Percentiles rank a stretch among this genome's conserved stretches.
Evolutionary conservation across 2,329 filamentous ascomycete genomes (phyloP).

Genomic region (Fusarium anguioides): DNA sequence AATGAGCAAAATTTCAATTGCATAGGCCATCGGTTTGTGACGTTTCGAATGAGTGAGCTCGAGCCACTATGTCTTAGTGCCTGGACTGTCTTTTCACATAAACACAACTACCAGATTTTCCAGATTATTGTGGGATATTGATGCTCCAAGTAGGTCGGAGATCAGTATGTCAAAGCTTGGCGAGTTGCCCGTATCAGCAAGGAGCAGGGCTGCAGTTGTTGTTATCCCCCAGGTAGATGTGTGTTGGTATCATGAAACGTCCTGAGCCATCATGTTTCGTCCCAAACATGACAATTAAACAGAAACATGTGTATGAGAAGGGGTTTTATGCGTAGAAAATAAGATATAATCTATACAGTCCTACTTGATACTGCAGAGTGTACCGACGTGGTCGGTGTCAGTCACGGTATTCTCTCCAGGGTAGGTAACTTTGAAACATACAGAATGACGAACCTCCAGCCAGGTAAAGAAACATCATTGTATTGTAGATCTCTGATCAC

Average conservation of each 20-base stretch:
- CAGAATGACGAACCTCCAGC: not conserved
- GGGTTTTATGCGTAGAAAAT: not conserved
- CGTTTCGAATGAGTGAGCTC: slow-evolving; percentile 5
- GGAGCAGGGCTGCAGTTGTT: not conserved
- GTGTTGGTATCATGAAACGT: not conserved
- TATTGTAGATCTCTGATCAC: not conserved
- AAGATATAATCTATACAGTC: not conserved
- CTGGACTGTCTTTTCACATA: not conserved
- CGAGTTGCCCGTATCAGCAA: not conserved
- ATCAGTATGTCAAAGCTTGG: too few species aligned
- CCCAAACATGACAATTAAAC: not conserved
- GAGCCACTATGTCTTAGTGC: slow-evolving; percentile 12
- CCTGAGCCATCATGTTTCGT: not conserved
- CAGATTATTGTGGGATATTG: not conserved
- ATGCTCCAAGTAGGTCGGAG: too few species aligned
- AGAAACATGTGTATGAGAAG: not conserved
- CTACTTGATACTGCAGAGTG: not conserved
- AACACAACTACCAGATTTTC: not conserved
- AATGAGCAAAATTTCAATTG: not conserved
- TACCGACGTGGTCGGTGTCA: not conserved
- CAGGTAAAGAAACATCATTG: not conserved
- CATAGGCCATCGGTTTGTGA: not conserved
- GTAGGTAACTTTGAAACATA: not conserved
- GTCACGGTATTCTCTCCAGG: not conserved
- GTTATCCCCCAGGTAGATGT: too few species aligned